phyloP scores from a whole-genome alignment of 208 protist species.

The Trypanosoma scelopori region DNA sequence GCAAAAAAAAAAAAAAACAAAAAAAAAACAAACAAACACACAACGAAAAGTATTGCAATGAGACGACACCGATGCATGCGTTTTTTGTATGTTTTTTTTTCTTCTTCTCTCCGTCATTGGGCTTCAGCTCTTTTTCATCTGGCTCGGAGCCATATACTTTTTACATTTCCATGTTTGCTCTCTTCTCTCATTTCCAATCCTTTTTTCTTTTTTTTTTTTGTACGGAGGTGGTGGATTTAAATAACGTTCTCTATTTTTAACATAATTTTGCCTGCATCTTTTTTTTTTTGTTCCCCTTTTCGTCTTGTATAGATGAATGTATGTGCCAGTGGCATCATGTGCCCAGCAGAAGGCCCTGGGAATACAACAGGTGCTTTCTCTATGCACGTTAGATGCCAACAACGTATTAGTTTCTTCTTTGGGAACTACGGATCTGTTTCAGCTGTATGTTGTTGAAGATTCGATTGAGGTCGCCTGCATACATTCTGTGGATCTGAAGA shows the following conservation, averaged over 20 bases:
- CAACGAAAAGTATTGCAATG: no score
- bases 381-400: constrained; percentile 12
- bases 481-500: constrained; percentile 9
- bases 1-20: no score
- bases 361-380: constrained; percentile 16
- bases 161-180: no score
- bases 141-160: no score
- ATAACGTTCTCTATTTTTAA: no score
- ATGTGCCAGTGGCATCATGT: constrained; percentile 17
- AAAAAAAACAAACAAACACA: no score
- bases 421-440: constrained; percentile 21
- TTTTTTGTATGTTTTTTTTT: constrained; percentile 1
- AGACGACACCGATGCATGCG: no score
- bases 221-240: no score
- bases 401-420: constrained; percentile 16
- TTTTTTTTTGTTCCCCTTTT: constrained; percentile 29
- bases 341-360: constrained; percentile 5
- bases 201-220: constrained; percentile 1
- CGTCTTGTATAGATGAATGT: constrained; percentile 10
- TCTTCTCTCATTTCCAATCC: neutral
- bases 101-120: no score
- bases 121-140: no score
- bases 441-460: constrained; percentile 5
- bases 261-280: constrained; percentile 1
- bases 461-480: constrained; percentile 5